Evolutionary conservation across 2,329 filamentous ascomycete species (phyloP).

Genomic region (Pyrenophora teres): DNA sequence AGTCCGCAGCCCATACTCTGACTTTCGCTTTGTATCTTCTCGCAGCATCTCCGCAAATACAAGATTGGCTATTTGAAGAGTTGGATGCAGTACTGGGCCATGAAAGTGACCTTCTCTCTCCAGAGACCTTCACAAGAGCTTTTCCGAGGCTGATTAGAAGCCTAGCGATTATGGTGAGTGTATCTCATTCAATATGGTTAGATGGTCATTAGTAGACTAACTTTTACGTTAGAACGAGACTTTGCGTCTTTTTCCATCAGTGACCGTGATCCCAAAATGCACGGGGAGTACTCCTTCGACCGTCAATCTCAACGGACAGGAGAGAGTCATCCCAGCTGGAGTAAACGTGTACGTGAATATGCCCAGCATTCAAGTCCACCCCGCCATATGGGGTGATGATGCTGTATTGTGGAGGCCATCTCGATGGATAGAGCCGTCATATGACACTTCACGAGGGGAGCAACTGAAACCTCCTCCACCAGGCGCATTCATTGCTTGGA

Average conservation of each 20-base stretch:
- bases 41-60: neutral
- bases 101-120: neutral
- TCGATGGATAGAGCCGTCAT: neutral
- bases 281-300: neutral
- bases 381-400: neutral
- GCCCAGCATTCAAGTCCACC: neutral
- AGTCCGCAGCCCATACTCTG: neutral
- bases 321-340: neutral
- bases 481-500: slow-evolving; percentile 32
- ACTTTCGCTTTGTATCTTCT: neutral
- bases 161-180: neutral
- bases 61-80: neutral
- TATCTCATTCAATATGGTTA: neutral
- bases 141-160: neutral
- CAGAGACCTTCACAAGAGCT: neutral
- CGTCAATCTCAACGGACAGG: neutral
- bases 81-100: neutral
- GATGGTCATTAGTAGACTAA: neutral
- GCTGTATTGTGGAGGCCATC: neutral
- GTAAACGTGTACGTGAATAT: neutral
- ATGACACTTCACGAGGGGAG: neutral
- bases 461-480: neutral
- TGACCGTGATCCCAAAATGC: neutral
- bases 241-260: neutral
- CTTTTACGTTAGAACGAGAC: neutral